These are phyloP conservation scores for Borealophlyctis nickersoniae DNA, from an alignment of 192 early-diverging fungal genomes.

Conservation along the genomic window DNA sequence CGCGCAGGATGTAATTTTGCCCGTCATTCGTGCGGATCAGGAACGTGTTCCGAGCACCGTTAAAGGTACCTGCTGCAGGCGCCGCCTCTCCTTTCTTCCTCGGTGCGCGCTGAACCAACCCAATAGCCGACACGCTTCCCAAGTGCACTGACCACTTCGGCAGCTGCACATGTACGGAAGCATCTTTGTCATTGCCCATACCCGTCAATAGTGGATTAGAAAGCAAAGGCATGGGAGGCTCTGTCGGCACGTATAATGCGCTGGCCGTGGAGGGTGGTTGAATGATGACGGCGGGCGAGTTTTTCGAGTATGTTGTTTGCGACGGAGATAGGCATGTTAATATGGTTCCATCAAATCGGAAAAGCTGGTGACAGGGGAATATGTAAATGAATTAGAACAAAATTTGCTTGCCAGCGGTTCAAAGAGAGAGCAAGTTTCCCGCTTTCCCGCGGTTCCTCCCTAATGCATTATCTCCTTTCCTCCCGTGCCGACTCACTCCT, in stretches of 20 bases:
- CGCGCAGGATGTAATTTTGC: slow-evolving; percentile 19
- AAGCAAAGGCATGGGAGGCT: slow-evolving; percentile 7
- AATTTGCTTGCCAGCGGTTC: background rate
- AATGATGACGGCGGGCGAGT: background rate
- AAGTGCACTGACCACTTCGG: slow-evolving; percentile 26
- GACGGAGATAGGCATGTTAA: slow-evolving; percentile 9
- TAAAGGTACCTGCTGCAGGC: background rate
- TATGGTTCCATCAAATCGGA: slow-evolving; percentile 17
- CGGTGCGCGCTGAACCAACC: slow-evolving; percentile 12
- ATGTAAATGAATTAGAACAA: background rate
- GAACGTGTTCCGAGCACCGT: slow-evolving; percentile 7
- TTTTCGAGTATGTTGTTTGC: slow-evolving; percentile 2
- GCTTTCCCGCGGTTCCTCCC: too few relatives aligned
- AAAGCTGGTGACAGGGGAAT: background rate
- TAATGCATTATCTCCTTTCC: too few relatives aligned
- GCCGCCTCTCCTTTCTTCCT: background rate
- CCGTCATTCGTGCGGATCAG: slow-evolving; percentile 15
- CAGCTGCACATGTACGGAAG: background rate
- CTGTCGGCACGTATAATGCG: slow-evolving; percentile 1
- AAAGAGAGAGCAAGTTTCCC: too few relatives aligned
- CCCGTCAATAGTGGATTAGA: slow-evolving; percentile 2
- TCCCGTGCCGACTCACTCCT: too few relatives aligned
- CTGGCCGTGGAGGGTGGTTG: slow-evolving; percentile 1
- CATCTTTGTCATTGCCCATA: background rate
- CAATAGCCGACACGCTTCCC: slow-evolving; percentile 3